Evolutionary conservation across 164 flowering plant genomes (phyloP).

Genomic region (Chloranthus sessilifolius): DNA sequence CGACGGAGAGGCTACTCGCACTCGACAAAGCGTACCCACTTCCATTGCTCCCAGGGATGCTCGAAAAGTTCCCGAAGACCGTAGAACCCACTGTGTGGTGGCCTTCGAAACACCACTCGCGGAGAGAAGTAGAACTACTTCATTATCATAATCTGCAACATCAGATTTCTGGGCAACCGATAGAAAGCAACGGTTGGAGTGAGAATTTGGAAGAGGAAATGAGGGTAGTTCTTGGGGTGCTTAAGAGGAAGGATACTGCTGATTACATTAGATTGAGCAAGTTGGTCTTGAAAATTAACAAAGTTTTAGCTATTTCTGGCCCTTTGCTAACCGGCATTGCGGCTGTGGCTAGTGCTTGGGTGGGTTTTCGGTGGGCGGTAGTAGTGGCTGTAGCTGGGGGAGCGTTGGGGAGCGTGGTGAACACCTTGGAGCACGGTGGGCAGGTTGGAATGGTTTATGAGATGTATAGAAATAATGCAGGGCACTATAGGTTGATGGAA

Average conservation of each 20-base stretch:
- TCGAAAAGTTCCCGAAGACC: conserved; percentile 41
- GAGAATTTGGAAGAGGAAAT: conserved; percentile 43
- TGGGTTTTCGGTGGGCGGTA: conserved; percentile 23
- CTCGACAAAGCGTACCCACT: conserved; percentile 54
- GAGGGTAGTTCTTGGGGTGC: conserved; percentile 37
- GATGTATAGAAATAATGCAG: conserved; percentile 41
- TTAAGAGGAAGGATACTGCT: conserved; percentile 35
- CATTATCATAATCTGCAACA: neutral
- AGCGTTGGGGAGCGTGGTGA: conserved; percentile 41
- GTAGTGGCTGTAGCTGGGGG: conserved; percentile 32
- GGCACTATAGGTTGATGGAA: conserved; percentile 28
- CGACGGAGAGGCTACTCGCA: conserved; percentile 37
- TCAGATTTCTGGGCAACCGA: neutral
- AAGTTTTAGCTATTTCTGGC: conserved; percentile 36
- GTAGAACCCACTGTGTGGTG: conserved; percentile 48
- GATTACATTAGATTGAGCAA: conserved; percentile 40
- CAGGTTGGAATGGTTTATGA: conserved; percentile 58
- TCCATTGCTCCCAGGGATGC: conserved; percentile 43
- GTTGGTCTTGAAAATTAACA: conserved; percentile 41
- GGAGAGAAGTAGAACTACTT: no score
- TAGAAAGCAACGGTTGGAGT: conserved; percentile 34
- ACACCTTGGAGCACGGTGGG: conserved; percentile 51
- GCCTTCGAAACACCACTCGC: no score
- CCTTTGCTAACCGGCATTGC: conserved; percentile 52
- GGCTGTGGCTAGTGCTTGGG: conserved; percentile 34